Conservation (phyloP, 441 rosid species). For the Adansonia rubrostipa region DNA sequence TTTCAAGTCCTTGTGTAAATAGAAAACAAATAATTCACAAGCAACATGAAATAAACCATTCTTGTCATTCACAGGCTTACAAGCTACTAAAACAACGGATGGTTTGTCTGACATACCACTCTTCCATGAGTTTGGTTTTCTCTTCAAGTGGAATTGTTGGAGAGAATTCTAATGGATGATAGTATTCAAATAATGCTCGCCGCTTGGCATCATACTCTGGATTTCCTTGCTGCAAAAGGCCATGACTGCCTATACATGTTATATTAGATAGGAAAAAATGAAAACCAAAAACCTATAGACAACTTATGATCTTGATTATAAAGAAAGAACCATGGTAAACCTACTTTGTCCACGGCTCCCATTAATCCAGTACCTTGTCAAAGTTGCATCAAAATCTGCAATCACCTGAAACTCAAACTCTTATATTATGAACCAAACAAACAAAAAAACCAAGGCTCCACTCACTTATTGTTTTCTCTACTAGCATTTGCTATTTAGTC, state of each 20-base stretch:
- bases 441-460: not conserved
- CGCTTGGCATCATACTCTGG: conserved; percentile 72
- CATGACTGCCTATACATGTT: conserved; percentile 67
- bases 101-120: conserved; percentile 54
- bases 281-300: conserved; percentile 8
- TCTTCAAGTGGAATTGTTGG: conserved; percentile 66
- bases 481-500: not conserved
- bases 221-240: conserved; percentile 77
- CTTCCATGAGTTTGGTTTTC: conserved; percentile 92
- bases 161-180: conserved; percentile 82
- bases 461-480: not conserved
- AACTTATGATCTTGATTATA: conserved; percentile 1
- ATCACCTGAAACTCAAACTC: conserved; percentile 56
- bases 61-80: not conserved
- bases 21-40: conserved; percentile 3
- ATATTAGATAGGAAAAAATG: conserved; percentile 13
- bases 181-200: conserved; percentile 60
- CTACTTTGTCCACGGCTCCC: conserved; percentile 71
- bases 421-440: not conserved
- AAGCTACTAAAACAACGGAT: not conserved
- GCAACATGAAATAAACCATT: conserved; percentile 16
- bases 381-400: conserved; percentile 86
- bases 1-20: not conserved
- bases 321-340: conserved; percentile 15
- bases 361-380: conserved; percentile 65